Conservation (phyloP, 805 yeast genomes). For the Wickerhamomyces sydowiorum region DNA sequence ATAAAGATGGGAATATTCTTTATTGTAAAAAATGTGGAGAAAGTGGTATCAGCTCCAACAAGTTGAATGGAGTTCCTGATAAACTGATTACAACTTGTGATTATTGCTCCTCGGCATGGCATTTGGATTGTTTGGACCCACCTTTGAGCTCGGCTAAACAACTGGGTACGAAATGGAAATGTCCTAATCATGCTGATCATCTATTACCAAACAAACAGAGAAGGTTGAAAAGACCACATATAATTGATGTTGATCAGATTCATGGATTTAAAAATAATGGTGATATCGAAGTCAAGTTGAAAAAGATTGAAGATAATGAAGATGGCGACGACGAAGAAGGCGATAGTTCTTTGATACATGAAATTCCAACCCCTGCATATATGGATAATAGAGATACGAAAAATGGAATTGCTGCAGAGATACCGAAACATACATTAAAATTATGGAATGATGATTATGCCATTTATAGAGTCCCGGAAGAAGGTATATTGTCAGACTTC, state of each 20-base stretch:
- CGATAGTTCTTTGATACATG: conserved; percentile 6
- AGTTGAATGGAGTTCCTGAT: conserved; percentile 35
- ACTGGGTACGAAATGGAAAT: conserved; percentile 79
- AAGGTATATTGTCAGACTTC: conserved; percentile 65
- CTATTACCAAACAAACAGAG: conserved; percentile 30
- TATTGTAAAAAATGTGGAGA: conserved; percentile 73
- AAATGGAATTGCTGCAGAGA: conserved; percentile 29
- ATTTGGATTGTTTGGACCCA: conserved; percentile 76
- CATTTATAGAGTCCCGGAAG: conserved; percentile 62
- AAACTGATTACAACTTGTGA: conserved; percentile 69
- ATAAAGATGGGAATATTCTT: conserved; percentile 61
- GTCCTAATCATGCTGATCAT: conserved; percentile 69
- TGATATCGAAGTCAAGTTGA: conserved; percentile 49
- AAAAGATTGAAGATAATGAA: conserved; percentile 27
- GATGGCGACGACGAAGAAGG: conserved; percentile 22
- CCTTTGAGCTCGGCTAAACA: conserved; percentile 71
- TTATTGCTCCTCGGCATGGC: conserved; percentile 81
- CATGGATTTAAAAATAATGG: conserved; percentile 51
- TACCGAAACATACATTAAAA: conserved; percentile 21
- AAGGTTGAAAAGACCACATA: conserved; percentile 43
- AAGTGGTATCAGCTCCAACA: conserved; percentile 48
- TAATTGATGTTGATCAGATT: conserved; percentile 48
- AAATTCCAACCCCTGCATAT: conserved; percentile 31
- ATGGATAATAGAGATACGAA: conserved; percentile 27
- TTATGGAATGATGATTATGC: conserved; percentile 32